These are phyloP conservation scores for Barnettozyma salicaria DNA, from an alignment of 805 yeast genomes.

Conservation along the genomic window DNA sequence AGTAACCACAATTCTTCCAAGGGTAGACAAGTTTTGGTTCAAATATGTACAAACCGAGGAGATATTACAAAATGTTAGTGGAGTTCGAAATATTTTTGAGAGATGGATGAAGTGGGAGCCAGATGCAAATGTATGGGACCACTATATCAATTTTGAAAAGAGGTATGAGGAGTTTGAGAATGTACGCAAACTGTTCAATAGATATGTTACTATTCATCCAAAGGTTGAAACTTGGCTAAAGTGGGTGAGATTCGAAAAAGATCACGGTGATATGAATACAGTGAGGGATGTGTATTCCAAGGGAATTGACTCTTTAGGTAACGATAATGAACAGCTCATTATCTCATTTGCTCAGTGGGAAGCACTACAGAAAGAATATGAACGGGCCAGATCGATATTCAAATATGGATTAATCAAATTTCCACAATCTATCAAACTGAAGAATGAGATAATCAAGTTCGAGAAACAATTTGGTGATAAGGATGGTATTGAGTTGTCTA, in stretches of 20 bases:
- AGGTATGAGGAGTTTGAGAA: slow-evolving; percentile 55
- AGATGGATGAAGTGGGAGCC: slow-evolving; percentile 85
- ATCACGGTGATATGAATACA: slow-evolving; percentile 38
- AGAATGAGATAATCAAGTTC: slow-evolving; percentile 45
- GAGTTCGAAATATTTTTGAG: slow-evolving; percentile 61
- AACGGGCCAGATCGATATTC: slow-evolving; percentile 56
- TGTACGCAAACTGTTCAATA: slow-evolving; percentile 51
- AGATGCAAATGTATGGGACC: slow-evolving; percentile 57
- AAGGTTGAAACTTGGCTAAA: slow-evolving; percentile 55
- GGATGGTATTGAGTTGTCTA: slow-evolving; percentile 46
- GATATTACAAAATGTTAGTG: slow-evolving; percentile 53
- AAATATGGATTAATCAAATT: slow-evolving; percentile 42
- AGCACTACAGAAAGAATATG: slow-evolving; percentile 48
- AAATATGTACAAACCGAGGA: slow-evolving; percentile 80
- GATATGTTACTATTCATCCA: slow-evolving; percentile 51
- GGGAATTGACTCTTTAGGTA: slow-evolving; percentile 49
- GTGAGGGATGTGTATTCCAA: slow-evolving; percentile 61
- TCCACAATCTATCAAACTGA: slow-evolving; percentile 33
- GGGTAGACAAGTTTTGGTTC: slow-evolving; percentile 83
- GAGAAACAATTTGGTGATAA: slow-evolving; percentile 60
- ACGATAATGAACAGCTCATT: slow-evolving; percentile 31
- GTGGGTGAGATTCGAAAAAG: slow-evolving; percentile 71
- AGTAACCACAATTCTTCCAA: slow-evolving; percentile 67
- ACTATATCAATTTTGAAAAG: slow-evolving; percentile 66
- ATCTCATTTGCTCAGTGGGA: slow-evolving; percentile 71